phyloP scores from a whole-genome alignment of 169 alveolate genomes.

The Plasmodium knowlesi region DNA sequence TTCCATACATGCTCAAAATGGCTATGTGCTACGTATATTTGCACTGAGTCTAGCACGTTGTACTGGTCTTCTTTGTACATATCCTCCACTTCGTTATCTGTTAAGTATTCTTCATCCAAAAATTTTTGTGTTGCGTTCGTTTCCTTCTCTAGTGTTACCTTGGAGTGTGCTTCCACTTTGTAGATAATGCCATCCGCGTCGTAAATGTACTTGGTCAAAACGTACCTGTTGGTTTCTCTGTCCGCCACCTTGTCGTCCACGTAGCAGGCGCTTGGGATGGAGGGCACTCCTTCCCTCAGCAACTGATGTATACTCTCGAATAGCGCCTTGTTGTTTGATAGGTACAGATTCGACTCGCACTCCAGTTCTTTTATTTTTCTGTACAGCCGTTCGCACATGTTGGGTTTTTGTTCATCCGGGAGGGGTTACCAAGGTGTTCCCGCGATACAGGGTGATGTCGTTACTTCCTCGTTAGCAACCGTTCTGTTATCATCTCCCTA shows the following conservation, averaged over 20 bases:
- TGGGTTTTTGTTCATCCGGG: neutral
- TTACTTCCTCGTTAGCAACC: neutral
- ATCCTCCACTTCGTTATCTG: slow-evolving; percentile 54
- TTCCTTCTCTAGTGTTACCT: slow-evolving; percentile 34
- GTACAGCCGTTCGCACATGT: slow-evolving; percentile 60
- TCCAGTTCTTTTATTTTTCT: slow-evolving; percentile 42
- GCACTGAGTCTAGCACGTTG: slow-evolving; percentile 58
- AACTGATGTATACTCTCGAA: slow-evolving; percentile 44
- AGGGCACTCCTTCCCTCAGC: slow-evolving; percentile 62
- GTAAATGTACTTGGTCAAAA: slow-evolving; percentile 58
- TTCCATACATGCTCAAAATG: slow-evolving; percentile 59
- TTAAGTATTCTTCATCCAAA: slow-evolving; percentile 47
- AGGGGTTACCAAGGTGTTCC: neutral
- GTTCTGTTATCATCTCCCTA: neutral
- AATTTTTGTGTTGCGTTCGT: slow-evolving; percentile 9
- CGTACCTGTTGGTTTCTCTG: slow-evolving; percentile 70
- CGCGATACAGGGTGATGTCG: neutral
- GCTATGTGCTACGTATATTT: slow-evolving; percentile 56
- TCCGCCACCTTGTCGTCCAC: slow-evolving; percentile 46
- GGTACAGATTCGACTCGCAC: slow-evolving; percentile 57
- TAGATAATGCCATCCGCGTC: slow-evolving; percentile 70
- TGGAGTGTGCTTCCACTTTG: slow-evolving; percentile 74
- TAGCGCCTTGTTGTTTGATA: slow-evolving; percentile 56
- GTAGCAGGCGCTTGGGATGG: slow-evolving; percentile 55
- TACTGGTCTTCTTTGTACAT: slow-evolving; percentile 33